Conservation (phyloP, 805 yeast genomes). For the Kluyveromyces siamensis region DNA sequence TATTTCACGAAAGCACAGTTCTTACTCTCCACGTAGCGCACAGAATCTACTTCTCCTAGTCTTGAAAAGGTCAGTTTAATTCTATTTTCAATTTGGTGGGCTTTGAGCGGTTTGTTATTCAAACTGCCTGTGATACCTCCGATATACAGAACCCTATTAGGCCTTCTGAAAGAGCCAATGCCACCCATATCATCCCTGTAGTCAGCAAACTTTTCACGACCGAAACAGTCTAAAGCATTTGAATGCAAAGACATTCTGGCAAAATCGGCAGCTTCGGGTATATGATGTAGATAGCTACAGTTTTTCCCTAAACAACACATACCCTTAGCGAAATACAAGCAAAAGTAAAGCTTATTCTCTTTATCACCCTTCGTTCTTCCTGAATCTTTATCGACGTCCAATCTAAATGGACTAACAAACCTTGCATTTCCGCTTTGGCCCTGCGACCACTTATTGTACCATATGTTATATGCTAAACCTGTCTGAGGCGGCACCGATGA, state of each 20-base stretch:
- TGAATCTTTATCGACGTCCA: conserved; percentile 52
- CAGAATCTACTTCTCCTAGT: conserved; percentile 67
- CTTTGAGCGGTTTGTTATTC: conserved; percentile 32
- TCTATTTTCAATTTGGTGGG: conserved; percentile 33
- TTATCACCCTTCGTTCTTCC: conserved; percentile 70
- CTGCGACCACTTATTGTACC: conserved; percentile 85
- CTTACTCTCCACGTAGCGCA: conserved; percentile 50
- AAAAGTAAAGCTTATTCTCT: conserved; percentile 41
- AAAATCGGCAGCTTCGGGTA: conserved; percentile 56
- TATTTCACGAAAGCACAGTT: conserved; percentile 75
- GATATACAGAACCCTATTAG: conserved; percentile 70
- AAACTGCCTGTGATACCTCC: conserved; percentile 44
- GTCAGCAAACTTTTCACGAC: conserved; percentile 73
- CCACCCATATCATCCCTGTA: conserved; percentile 94
- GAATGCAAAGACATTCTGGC: conserved; percentile 39
- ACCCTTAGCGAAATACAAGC: conserved; percentile 85
- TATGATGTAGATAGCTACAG: conserved; percentile 70
- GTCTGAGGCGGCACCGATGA: conserved; percentile 64
- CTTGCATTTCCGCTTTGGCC: conserved; percentile 30
- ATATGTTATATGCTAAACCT: conserved; percentile 73
- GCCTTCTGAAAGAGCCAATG: conserved; percentile 65
- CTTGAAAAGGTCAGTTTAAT: conserved; percentile 41
- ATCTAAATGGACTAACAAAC: conserved; percentile 48
- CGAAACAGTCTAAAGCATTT: conserved; percentile 72
- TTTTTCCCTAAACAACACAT: conserved; percentile 70